A percentile compares a stretch with the other conserved stretches of the same genome.
These are phyloP conservation scores for Globisporangium irregulare DNA, from an alignment of 352 stramenopile genomes.

Conservation along the genomic window DNA sequence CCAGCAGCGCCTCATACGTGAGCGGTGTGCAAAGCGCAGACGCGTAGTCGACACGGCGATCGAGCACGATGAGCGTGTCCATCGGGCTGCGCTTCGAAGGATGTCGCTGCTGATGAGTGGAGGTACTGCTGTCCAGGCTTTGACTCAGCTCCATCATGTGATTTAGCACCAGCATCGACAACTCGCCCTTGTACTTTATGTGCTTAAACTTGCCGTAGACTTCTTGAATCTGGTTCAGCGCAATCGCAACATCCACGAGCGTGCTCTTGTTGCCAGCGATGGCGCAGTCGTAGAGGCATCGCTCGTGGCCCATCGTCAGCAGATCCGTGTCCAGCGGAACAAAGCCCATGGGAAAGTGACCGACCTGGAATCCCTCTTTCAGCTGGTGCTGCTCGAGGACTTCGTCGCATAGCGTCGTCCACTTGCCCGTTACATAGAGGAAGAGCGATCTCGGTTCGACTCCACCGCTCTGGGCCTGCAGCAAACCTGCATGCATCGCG, in stretches of 20 bases:
- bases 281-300: constrained; percentile 51
- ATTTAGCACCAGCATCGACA: constrained; percentile 65
- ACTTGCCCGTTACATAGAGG: constrained; percentile 44
- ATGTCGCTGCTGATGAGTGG: background rate
- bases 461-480: constrained; percentile 23
- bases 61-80: constrained; percentile 66
- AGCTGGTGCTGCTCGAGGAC: constrained; percentile 34
- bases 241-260: constrained; percentile 44
- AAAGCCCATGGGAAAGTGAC: constrained; percentile 45
- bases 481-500: constrained; percentile 36
- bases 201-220: constrained; percentile 51
- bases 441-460: constrained; percentile 19
- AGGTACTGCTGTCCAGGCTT: constrained; percentile 11
- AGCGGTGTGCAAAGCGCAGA: constrained; percentile 65
- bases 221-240: constrained; percentile 52
- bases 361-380: constrained; percentile 36
- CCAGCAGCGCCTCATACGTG: constrained; percentile 68
- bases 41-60: constrained; percentile 67
- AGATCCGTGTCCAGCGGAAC: constrained; percentile 60
- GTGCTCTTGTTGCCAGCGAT: constrained; percentile 43
- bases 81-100: constrained; percentile 24
- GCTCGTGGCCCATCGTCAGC: constrained; percentile 52
- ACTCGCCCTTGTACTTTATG: constrained; percentile 82
- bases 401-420: constrained; percentile 51
- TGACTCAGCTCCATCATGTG: constrained; percentile 56